Percentiles rank a stretch among this genome's conserved stretches.
These are phyloP conservation scores for Ustilago curta DNA, from an alignment of 1,284 basidiomycete species.

Conservation along the genomic window DNA sequence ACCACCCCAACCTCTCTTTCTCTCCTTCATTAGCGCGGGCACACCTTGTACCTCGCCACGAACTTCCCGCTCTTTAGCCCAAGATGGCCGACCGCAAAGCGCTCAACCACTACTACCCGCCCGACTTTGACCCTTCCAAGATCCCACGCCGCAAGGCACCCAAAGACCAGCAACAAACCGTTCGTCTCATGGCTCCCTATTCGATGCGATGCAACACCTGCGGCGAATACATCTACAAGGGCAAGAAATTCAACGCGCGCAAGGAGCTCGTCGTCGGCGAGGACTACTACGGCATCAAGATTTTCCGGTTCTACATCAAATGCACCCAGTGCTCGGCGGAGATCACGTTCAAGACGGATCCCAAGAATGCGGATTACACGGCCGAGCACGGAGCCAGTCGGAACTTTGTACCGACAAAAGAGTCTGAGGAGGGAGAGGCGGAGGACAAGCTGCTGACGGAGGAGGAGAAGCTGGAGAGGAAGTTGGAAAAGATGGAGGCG, in stretches of 20 bases:
- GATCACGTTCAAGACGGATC: constrained; percentile 99
- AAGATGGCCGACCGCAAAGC: constrained; percentile 71
- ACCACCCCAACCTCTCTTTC: constrained; percentile 5
- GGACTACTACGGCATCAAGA: constrained; percentile 98
- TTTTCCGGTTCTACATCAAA: constrained; percentile 72
- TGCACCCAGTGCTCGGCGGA: constrained; percentile 79
- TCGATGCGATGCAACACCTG: constrained; percentile 88
- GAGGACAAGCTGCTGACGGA: constrained; percentile 43
- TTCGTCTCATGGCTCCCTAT: constrained; percentile 98
- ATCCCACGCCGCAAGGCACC: constrained; percentile 88
- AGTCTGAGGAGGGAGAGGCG: constrained; percentile 40
- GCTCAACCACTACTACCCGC: constrained; percentile 71
- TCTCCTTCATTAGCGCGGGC: constrained; percentile 5
- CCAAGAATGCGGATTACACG: constrained; percentile 76
- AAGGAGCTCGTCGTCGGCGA: constrained; percentile 98
- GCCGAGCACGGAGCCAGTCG: constrained; percentile 66
- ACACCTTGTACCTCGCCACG: background rate
- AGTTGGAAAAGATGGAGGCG: constrained; percentile 72
- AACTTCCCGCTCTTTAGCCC: background rate
- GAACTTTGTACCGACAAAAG: constrained; percentile 65
- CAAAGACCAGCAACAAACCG: constrained; percentile 93
- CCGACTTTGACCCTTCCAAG: constrained; percentile 96
- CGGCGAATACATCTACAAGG: constrained; percentile 93
- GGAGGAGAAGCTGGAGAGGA: constrained; percentile 42
- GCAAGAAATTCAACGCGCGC: constrained; percentile 98